Conservation (phyloP, 2,329 filamentous ascomycete species). For the Talaromyces sp. region DNA sequence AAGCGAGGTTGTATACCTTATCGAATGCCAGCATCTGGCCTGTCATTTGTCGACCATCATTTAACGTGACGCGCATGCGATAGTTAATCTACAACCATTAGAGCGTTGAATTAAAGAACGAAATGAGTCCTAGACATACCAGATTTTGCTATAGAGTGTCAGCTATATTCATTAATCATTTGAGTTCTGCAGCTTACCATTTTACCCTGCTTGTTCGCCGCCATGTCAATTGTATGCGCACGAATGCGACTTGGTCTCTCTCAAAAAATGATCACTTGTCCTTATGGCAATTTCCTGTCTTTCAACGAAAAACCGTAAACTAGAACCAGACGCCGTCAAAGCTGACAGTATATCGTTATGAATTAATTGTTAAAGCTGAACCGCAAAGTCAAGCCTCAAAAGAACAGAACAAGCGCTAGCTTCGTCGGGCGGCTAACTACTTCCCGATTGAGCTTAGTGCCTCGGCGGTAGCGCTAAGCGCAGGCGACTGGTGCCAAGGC, state of each 20-base stretch:
- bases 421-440: constrained; percentile 13
- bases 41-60: constrained; percentile 93
- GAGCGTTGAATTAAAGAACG: background rate
- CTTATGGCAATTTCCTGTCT: background rate
- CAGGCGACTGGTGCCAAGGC: constrained; percentile 21
- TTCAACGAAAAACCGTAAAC: background rate
- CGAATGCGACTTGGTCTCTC: constrained; percentile 45
- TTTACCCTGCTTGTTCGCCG: constrained; percentile 92
- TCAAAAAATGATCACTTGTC: constrained; percentile 24
- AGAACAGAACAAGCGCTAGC: constrained; percentile 11
- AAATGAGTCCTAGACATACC: constrained; percentile 48
- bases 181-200: constrained; percentile 70
- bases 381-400: constrained; percentile 5
- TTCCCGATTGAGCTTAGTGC: background rate
- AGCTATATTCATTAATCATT: constrained; percentile 58
- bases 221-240: constrained; percentile 49
- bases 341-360: background rate
- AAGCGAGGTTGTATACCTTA: constrained; percentile 61
- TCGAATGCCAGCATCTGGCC: constrained; percentile 98
- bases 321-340: background rate
- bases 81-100: constrained; percentile 80
- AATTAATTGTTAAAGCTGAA: background rate
- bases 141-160: constrained; percentile 62
- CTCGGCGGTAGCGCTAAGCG: constrained; percentile 14
- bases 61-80: constrained; percentile 95